Base-by-base conservation (phyloP, 306 rosid species). In the Gastrolobium bilobum region DNA sequence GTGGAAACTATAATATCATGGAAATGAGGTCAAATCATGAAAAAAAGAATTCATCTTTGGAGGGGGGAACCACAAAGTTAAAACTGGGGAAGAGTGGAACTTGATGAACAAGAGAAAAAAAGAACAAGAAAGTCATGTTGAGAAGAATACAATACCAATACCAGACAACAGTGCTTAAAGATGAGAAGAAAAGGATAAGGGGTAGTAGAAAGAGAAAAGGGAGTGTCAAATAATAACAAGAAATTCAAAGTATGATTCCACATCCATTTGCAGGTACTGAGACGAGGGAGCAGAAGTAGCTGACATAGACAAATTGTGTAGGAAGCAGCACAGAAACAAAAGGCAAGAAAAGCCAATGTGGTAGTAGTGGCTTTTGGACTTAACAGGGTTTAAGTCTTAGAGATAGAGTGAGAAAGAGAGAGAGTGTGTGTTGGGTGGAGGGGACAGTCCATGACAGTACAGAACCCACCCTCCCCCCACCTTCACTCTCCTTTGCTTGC, bases 361-460 rank as follows among this genome's bases (percentile, higher is more conserved):
- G 82, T 83, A 79, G 85, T 83, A 79, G 85, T 83, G 93, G 87
- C 93, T 87, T 91, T 87, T 87, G 85, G 92, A 87, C 81, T 78
- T 80, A 39, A 87, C 85, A 85, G 68, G 76, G 52, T 82, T 26
- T 15, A 80, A 82, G 84, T 47, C 58, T 86, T 78, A 42, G 85
- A 84, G 87, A 89, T 67, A 79, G 88, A 82, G 71, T 61, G 78
- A 80, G 86, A 84, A 43, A 74, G 73, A 62, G 79, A 71, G 67
- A 73, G 68, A 81, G 61, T 53, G 62, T 38, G 96, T 89, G 90
- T 82, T 87, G 92, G 91, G 93, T 87, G 97, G 94, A 85, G 98
- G 93, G 97, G 92, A 90, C 94, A 90, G 76, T 86, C 86, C 65
- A 86, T 84, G 98, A 88, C 97, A 88, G 89, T 91, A 88, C 93